Evolutionary conservation across 1,139 yeast species (phyloP).

Genomic region (Zygosaccharomyces sapae): DNA sequence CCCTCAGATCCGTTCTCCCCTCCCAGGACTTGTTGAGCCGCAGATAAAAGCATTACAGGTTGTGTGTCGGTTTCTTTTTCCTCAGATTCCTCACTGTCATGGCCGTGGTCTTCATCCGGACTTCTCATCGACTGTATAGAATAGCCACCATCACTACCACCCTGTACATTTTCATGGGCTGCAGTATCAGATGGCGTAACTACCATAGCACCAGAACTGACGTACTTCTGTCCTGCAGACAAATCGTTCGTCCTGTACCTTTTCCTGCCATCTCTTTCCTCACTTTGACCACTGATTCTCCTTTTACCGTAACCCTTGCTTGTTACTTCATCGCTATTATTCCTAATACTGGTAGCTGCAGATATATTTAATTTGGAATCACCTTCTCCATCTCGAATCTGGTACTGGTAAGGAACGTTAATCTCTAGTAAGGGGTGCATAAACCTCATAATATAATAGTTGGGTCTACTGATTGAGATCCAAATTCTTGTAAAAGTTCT

Average conservation of each 20-base stretch:
- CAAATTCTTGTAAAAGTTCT: background rate
- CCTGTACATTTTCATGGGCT: slow-evolving; percentile 3
- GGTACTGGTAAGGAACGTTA: slow-evolving; percentile 21
- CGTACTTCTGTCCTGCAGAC: slow-evolving; percentile 8
- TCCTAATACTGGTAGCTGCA: slow-evolving; percentile 6
- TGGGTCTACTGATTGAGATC: background rate
- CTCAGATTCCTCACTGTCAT: slow-evolving; percentile 2
- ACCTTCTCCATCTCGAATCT: slow-evolving; percentile 12
- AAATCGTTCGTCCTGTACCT: slow-evolving; percentile 3
- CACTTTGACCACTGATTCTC: slow-evolving; percentile 13
- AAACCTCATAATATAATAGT: slow-evolving; percentile 9
- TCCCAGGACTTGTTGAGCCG: slow-evolving; percentile 15
- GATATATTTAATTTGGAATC: slow-evolving; percentile 2
- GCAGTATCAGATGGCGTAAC: slow-evolving; percentile 6
- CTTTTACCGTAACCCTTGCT: slow-evolving; percentile 11
- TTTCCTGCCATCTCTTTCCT: slow-evolving; percentile 9
- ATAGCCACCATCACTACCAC: background rate
- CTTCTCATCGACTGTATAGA: background rate
- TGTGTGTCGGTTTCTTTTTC: background rate
- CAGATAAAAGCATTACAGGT: slow-evolving; percentile 11
- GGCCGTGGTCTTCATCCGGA: slow-evolving; percentile 1
- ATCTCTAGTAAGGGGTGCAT: slow-evolving; percentile 18
- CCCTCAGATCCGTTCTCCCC: background rate
- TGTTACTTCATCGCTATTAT: slow-evolving; percentile 1
- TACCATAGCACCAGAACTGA: slow-evolving; percentile 4